Conservation (phyloP, 768 basidiomycete genomes). For the Tricholoma terreum region DNA sequence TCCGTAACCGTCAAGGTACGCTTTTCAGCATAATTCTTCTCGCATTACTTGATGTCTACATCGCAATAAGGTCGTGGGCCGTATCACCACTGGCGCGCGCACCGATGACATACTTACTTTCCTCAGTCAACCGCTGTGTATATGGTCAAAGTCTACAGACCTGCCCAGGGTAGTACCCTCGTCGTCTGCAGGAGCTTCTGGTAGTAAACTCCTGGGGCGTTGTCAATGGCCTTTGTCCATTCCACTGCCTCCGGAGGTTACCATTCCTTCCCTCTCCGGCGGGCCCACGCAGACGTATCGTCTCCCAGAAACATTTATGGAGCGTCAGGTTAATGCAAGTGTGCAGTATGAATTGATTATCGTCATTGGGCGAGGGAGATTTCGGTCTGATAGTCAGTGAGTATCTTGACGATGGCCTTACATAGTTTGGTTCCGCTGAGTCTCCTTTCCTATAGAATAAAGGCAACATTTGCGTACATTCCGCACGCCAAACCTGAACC, state of each 20-base stretch:
- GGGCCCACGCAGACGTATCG: conserved; percentile 11
- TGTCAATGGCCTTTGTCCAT: no score
- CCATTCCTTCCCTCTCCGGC: conserved; percentile 12
- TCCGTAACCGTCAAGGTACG: conserved; percentile 24
- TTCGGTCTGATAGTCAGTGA: no score
- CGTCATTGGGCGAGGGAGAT: no score
- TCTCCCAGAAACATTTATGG: conserved; percentile 34
- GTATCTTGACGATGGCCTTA: conserved; percentile 3
- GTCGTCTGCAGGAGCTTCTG: conserved; percentile 11
- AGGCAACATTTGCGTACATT: conserved; percentile 20
- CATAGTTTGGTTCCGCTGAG: background rate
- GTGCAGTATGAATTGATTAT: conserved; percentile 37
- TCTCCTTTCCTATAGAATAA: background rate
- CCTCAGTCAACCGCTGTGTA: no score
- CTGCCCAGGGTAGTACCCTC: conserved; percentile 26
- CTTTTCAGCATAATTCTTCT: background rate
- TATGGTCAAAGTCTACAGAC: conserved; percentile 32
- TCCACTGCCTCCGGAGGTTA: conserved; percentile 31
- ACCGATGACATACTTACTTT: no score
- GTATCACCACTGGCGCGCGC: conserved; percentile 26
- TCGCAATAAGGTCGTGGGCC: conserved; percentile 14
- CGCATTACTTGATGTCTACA: background rate
- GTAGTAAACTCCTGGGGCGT: conserved; percentile 21
- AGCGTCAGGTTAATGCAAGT: conserved; percentile 28
- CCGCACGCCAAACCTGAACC: conserved; percentile 31